phyloP scores from a whole-genome alignment of 441 rosid species.

The Bruguiera hainesii region DNA sequence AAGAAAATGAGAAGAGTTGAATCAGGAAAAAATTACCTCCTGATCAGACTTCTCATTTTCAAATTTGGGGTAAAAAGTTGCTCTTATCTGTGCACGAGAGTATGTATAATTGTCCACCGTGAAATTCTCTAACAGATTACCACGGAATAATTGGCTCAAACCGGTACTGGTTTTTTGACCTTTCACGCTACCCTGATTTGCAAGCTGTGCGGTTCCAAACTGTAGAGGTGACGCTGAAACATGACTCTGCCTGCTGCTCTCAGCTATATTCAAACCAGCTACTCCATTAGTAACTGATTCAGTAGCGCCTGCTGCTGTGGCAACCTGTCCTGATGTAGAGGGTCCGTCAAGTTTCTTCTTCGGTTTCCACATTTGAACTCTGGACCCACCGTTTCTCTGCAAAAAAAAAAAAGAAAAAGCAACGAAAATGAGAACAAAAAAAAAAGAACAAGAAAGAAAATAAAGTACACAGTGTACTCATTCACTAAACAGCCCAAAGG shows the following conservation, averaged over 20 bases:
- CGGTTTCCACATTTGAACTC: slow-evolving; percentile 34
- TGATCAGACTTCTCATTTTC: slow-evolving; percentile 99
- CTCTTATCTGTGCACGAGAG: slow-evolving; percentile 75
- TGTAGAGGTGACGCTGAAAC: slow-evolving; percentile 17
- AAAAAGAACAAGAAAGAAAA: neutral
- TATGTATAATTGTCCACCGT: slow-evolving; percentile 61
- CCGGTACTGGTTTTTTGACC: slow-evolving; percentile 26
- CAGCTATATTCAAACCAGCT: slow-evolving; percentile 46
- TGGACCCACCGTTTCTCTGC: slow-evolving; percentile 35
- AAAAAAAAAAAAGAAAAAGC: neutral
- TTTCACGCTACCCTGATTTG: slow-evolving; percentile 13
- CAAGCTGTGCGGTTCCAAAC: slow-evolving; percentile 18
- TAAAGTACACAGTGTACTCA: no score
- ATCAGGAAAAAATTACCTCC: slow-evolving; percentile 41
- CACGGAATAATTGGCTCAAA: slow-evolving; percentile 46
- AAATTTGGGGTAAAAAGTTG: slow-evolving; percentile 94
- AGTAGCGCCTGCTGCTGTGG: slow-evolving; percentile 19
- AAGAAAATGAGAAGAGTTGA: neutral
- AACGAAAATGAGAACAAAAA: neutral
- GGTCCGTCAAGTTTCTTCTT: slow-evolving; percentile 19
- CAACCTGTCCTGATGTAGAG: slow-evolving; percentile 26
- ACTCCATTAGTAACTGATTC: slow-evolving; percentile 39
- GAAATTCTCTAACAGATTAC: slow-evolving; percentile 52
- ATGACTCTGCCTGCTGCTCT: slow-evolving; percentile 25
- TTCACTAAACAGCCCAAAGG: no score